These are phyloP conservation scores for Trichoderma orchidacearum DNA, from an alignment of 495 filamentous ascomycete species.

Conservation along the genomic window DNA sequence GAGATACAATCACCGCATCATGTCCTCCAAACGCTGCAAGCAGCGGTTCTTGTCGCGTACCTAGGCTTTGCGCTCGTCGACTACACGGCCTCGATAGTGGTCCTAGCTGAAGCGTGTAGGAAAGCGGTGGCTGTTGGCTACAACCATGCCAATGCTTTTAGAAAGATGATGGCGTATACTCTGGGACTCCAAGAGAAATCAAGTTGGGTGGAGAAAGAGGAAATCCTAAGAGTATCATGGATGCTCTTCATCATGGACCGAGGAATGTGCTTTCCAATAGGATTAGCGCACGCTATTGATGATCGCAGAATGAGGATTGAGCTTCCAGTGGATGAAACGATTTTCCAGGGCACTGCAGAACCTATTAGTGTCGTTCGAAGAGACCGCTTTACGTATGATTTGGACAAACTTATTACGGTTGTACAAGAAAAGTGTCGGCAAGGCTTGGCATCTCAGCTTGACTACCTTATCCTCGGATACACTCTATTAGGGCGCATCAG, in stretches of 20 bases:
- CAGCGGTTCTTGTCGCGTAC: not conserved
- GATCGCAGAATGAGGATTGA: not conserved
- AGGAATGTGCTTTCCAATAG: not conserved
- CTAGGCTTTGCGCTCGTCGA: not conserved
- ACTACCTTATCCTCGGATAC: not conserved
- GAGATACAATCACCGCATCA: not conserved
- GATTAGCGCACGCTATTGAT: not conserved
- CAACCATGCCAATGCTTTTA: not conserved
- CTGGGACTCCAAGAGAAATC: not conserved
- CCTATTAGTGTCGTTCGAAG: not conserved
- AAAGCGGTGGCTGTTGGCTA: not conserved
- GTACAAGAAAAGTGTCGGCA: not conserved
- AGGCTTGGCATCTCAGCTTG: not conserved
- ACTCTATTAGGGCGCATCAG: not conserved
- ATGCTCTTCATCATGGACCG: not conserved
- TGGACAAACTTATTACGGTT: not conserved
- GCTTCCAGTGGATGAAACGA: not conserved
- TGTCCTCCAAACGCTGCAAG: constrained; percentile 1
- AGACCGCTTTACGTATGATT: not conserved
- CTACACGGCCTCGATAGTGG: not conserved
- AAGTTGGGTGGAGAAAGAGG: not conserved
- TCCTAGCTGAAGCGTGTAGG: not conserved
- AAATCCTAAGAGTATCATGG: not conserved
- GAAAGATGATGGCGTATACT: not conserved
- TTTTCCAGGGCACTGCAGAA: not conserved